These are phyloP conservation scores for Isabelozyma pseudorhagii DNA, from an alignment of 805 yeast species.

Conservation along the genomic window DNA sequence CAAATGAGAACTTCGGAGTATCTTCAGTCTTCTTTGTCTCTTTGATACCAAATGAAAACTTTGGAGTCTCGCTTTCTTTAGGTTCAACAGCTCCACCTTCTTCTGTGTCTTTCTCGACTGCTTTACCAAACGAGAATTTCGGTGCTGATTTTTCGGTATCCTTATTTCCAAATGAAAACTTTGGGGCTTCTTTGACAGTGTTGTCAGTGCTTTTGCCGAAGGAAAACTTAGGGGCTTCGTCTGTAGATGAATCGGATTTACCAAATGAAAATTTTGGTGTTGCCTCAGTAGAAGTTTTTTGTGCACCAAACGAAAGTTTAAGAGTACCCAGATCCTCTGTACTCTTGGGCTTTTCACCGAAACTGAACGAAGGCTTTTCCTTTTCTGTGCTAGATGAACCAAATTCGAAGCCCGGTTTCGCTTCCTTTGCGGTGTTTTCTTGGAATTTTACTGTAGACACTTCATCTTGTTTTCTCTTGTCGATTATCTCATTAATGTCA, in stretches of 20 bases:
- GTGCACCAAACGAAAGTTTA: background rate
- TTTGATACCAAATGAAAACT: slow-evolving; percentile 13
- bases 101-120: background rate
- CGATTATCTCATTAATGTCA: slow-evolving; percentile 21
- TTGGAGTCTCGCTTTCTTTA: slow-evolving; percentile 1
- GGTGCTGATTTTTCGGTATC: background rate
- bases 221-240: background rate
- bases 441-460: background rate
- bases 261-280: background rate
- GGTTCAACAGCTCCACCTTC: background rate
- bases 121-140: background rate
- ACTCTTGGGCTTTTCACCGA: background rate
- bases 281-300: background rate
- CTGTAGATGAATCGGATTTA: background rate
- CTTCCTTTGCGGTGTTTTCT: background rate
- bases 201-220: background rate
- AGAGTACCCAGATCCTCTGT: background rate
- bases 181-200: background rate
- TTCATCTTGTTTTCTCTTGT: slow-evolving; percentile 9
- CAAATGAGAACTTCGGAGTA: slow-evolving; percentile 13
- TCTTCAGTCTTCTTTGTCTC: background rate
- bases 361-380: slow-evolving; percentile 2
- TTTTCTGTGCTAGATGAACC: background rate
- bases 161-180: background rate
- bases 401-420: background rate